Evolutionary conservation across 2,329 filamentous ascomycete genomes (phyloP).

Genomic region (Waltergamsia citrina): DNA sequence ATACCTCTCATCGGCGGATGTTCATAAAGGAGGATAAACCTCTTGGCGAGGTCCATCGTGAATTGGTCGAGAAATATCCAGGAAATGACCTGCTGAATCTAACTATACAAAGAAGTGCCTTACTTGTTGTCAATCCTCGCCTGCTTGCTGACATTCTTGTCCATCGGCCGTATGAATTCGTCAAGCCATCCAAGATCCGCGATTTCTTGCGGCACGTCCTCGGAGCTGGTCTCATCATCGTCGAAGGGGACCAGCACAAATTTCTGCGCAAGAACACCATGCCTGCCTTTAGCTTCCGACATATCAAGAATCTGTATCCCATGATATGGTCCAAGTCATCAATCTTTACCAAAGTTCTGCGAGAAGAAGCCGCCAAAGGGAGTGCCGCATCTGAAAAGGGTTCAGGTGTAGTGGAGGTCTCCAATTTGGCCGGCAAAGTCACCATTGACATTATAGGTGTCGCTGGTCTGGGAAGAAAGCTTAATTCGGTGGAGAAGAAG

Average conservation of each 20-base stretch:
- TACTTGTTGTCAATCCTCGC: constrained; percentile 12
- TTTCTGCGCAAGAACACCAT: constrained; percentile 57
- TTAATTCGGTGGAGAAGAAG: constrained; percentile 27
- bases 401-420: constrained; percentile 21
- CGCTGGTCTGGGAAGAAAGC: constrained; percentile 46
- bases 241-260: constrained; percentile 65
- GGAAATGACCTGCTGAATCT: constrained; percentile 12
- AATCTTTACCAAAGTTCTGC: constrained; percentile 23
- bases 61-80: constrained; percentile 13
- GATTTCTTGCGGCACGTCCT: constrained; percentile 41
- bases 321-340: constrained; percentile 55
- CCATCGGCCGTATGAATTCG: constrained; percentile 39
- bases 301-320: constrained; percentile 61
- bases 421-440: constrained; percentile 39
- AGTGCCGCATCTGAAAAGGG: constrained; percentile 8
- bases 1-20: constrained; percentile 8
- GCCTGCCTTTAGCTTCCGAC: constrained; percentile 58
- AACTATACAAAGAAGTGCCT: constrained; percentile 8
- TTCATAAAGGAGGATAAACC: constrained; percentile 11
- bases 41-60: constrained; percentile 13
- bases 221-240: constrained; percentile 48
- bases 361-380: constrained; percentile 24
- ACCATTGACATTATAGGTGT: constrained; percentile 52
- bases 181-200: constrained; percentile 36
- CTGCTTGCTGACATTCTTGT: constrained; percentile 15